phyloP scores from a whole-genome alignment of 345 rosid genomes.

The Hibiscus tridactylites region DNA sequence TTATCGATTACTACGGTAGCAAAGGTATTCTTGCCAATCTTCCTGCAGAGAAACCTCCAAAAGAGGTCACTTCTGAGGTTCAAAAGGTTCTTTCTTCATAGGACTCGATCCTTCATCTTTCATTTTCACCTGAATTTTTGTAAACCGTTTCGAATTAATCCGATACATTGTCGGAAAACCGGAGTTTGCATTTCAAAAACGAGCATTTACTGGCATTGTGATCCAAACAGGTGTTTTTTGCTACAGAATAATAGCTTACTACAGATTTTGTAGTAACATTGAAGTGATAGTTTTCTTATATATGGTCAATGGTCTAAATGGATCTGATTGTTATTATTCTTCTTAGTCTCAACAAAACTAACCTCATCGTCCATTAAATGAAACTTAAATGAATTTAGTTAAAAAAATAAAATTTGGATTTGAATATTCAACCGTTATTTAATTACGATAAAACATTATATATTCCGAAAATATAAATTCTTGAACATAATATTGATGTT shows the following conservation, averaged over 20 bases:
- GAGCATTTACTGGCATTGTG: background rate
- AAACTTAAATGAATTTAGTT: too few species aligned
- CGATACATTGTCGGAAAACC: background rate
- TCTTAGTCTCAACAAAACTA: too few species aligned
- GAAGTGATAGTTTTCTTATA: background rate
- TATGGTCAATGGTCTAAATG: background rate
- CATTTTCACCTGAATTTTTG: background rate
- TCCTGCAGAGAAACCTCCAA: conserved; percentile 63
- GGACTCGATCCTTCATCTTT: background rate
- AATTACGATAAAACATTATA: too few species aligned
- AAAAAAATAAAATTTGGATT: too few species aligned
- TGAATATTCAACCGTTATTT: too few species aligned
- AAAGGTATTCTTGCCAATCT: conserved; percentile 59
- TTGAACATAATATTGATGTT: too few species aligned
- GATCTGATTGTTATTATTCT: too few species aligned
- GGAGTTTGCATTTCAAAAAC: background rate
- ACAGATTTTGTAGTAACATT: background rate
- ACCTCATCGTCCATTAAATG: too few species aligned
- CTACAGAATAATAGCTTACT: background rate
- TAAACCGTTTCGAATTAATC: background rate
- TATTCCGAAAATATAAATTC: too few species aligned
- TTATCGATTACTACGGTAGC: conserved; percentile 60
- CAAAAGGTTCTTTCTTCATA: conserved; percentile 52
- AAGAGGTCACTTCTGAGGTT: conserved; percentile 76
- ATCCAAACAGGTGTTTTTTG: background rate